Percentiles rank a stretch among this genome's conserved stretches.
Conservation (phyloP, 352 stramenopile genomes). For the Phytophthora ohioensis region DNA sequence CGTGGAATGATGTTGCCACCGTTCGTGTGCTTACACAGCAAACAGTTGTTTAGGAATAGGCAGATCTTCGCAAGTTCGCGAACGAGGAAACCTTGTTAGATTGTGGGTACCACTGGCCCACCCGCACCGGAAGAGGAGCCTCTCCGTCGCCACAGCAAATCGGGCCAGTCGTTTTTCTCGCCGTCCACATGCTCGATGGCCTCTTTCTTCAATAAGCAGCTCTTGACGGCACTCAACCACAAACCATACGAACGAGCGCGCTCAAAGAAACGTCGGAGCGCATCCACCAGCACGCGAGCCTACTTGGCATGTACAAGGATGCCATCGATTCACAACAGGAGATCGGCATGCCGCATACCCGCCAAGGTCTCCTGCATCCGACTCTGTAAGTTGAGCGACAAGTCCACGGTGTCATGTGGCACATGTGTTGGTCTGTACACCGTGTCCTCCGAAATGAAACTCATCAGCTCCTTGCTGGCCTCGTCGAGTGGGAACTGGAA, state of each 20-base stretch:
- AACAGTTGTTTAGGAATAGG: not conserved
- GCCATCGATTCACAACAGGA: not conserved
- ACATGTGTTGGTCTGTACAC: constrained; percentile 3
- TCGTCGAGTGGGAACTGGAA: constrained; percentile 6
- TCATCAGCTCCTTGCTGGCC: constrained; percentile 5
- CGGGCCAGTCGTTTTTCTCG: no score
- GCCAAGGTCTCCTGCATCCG: not conserved
- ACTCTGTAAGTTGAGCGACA: not conserved
- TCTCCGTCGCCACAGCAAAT: no score
- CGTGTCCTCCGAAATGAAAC: constrained; percentile 10
- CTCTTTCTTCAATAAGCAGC: not conserved
- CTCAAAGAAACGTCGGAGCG: not conserved
- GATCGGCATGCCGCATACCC: not conserved
- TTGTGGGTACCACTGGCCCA: not conserved
- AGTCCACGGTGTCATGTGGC: not conserved
- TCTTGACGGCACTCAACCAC: not conserved
- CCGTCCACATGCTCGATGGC: no score
- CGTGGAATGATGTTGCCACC: no score
- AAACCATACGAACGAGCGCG: not conserved
- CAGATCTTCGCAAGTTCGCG: not conserved
- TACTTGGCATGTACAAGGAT: not conserved
- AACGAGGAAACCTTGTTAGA: not conserved
- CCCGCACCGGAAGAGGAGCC: no score
- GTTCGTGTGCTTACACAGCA: not conserved
- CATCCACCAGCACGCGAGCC: not conserved